Evolutionary conservation across 2,329 filamentous ascomycete species (phyloP).

Genomic region (Fusarium sp.): DNA sequence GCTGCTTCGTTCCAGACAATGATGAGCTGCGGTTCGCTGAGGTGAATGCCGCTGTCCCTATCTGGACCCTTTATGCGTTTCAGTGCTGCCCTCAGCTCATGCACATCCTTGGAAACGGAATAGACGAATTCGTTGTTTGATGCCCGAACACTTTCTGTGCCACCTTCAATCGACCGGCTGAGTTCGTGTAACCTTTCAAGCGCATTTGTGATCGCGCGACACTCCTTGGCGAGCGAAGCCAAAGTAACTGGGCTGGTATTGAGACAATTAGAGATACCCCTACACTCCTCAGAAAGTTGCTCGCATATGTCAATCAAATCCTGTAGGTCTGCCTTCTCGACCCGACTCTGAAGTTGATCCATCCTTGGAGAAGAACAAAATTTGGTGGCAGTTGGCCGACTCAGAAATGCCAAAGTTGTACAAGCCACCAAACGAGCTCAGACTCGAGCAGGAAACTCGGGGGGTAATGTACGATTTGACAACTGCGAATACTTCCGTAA

Average conservation of each 20-base stretch:
- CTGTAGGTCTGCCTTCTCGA: slow-evolving; percentile 38
- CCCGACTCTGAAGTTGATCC: slow-evolving; percentile 37
- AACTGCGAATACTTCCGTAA: slow-evolving; percentile 16
- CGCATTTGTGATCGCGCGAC: slow-evolving; percentile 40
- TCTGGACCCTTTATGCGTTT: slow-evolving; percentile 42
- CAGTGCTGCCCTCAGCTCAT: slow-evolving; percentile 38
- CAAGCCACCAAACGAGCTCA: background rate
- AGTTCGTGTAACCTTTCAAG: slow-evolving; percentile 41
- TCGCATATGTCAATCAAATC: slow-evolving; percentile 40
- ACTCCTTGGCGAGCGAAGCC: slow-evolving; percentile 40
- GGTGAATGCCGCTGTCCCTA: slow-evolving; percentile 41
- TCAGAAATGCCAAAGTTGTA: slow-evolving; percentile 18
- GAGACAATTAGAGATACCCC: slow-evolving; percentile 39
- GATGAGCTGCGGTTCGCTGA: slow-evolving; percentile 40
- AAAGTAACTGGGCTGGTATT: slow-evolving; percentile 42
- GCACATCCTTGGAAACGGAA: slow-evolving; percentile 41
- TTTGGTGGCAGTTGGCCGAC: slow-evolving; percentile 7
- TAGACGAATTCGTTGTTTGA: slow-evolving; percentile 41
- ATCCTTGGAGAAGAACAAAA: slow-evolving; percentile 24
- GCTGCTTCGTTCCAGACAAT: slow-evolving; percentile 42
- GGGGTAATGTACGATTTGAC: slow-evolving; percentile 35
- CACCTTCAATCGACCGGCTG: slow-evolving; percentile 32
- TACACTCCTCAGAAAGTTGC: slow-evolving; percentile 41
- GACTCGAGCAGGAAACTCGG: slow-evolving; percentile 16
- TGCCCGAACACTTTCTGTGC: slow-evolving; percentile 31